phyloP scores from a whole-genome alignment of 371 early-diverging fungal species.

The Syncephalastrum contaminatum region DNA sequence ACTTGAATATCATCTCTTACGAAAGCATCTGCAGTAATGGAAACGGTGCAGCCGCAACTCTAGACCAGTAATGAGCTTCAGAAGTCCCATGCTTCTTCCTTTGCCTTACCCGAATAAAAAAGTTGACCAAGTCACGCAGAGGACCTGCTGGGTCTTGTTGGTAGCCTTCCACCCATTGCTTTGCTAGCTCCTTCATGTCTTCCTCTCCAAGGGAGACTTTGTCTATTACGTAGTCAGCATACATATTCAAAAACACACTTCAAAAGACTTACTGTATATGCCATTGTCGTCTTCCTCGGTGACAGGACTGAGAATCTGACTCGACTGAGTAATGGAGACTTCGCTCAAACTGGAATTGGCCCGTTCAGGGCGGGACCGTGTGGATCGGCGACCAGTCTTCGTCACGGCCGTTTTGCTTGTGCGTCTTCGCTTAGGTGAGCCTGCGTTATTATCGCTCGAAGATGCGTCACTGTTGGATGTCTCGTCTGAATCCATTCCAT shows the following conservation, averaged over 20 bases:
- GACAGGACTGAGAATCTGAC: constrained; percentile 36
- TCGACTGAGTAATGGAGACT: constrained; percentile 16
- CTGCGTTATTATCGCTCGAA: background rate
- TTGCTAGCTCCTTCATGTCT: constrained; percentile 26
- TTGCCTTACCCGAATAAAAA: constrained; percentile 55
- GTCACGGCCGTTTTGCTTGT: constrained; percentile 9
- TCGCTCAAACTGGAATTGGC: constrained; percentile 10
- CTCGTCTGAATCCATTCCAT: too few relatives aligned
- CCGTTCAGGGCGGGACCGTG: constrained; percentile 7
- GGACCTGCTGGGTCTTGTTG: constrained; percentile 22
- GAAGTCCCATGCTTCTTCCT: background rate
- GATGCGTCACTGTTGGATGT: too few relatives aligned
- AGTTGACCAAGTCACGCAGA: constrained; percentile 58
- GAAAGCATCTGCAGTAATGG: constrained; percentile 35
- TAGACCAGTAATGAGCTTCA: constrained; percentile 5
- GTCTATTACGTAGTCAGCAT: constrained; percentile 10
- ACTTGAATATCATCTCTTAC: constrained; percentile 39
- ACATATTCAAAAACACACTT: constrained; percentile 4
- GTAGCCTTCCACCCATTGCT: constrained; percentile 27
- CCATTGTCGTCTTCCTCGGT: constrained; percentile 13
- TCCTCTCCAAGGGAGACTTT: constrained; percentile 8
- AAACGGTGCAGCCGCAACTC: constrained; percentile 45
- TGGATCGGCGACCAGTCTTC: constrained; percentile 7
- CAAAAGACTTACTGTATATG: constrained; percentile 29
- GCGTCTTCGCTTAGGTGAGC: constrained; percentile 13